Evolutionary conservation across 768 basidiomycete species (phyloP), one percentile per base, ranked within the genome.

Genomic region (Phanerodontia chrysosporium): DNA sequence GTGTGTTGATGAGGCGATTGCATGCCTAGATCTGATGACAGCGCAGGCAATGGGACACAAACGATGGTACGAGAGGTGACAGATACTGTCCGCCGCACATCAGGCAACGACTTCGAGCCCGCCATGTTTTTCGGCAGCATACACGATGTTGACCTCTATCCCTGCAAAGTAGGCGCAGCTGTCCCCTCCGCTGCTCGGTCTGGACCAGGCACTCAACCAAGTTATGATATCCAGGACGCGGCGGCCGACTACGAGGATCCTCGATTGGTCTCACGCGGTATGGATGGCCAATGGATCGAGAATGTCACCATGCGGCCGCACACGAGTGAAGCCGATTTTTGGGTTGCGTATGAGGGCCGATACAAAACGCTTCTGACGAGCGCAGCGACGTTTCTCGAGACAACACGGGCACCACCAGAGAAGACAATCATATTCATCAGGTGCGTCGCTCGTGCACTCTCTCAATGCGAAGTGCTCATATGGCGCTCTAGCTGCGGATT

Each of bases 391-490:
- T 53, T 53, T 36, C 12, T 53, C 5, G 9, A 53, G 52, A 16
- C 21, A 22, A 53, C 52, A 13, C 22, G 27, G 9, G 52, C 52
- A 1, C 21, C 29, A 14, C 51, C 51, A 18, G 30, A 51, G 44
- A 86, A 90, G 65, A 87, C 86, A 1, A 68, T 97, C 2, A 75
- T 98, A 3, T 87, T 96, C 66, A 88, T 99, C 66, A 95, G 94
- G 95, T 87, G 14, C 8, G 32, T 6, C 32, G 6, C 32, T 35
- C 32, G 32, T 35, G 6, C 32, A 13, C 6, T 35, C 7, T 13
- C 6, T 35, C 6, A n/a, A n/a, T n/a, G 32, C 32, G 13, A 6
- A 35, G 32, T 35, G 32, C 32, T 35, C 6, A 35, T 13, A 13
- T 7, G 6, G 6, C 13, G 32, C 32, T 35, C 39, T n/a, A 95